Conservation (phyloP, 306 rosid genomes). For the Sphenostylis stenocarpa region DNA sequence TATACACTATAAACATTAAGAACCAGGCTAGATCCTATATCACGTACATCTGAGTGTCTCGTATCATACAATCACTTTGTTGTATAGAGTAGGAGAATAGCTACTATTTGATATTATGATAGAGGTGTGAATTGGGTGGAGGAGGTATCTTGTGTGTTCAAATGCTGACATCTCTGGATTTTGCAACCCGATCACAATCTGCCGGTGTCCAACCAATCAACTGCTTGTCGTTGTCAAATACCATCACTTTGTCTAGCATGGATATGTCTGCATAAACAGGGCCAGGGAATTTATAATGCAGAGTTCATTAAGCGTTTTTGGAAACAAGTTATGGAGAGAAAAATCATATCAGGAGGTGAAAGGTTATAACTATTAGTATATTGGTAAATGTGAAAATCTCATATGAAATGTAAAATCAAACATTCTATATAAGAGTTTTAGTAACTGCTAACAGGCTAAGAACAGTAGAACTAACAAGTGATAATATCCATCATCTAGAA, state of each 20-base stretch:
- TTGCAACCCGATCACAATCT: slow-evolving; percentile 67
- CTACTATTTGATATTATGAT: background rate
- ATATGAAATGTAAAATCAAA: no score
- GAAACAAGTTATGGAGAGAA: no score
- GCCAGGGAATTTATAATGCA: background rate
- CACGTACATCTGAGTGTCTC: background rate
- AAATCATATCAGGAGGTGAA: no score
- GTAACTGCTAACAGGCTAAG: background rate
- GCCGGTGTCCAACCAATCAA: slow-evolving; percentile 73
- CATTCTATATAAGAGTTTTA: background rate
- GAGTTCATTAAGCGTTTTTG: background rate
- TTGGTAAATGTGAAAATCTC: no score
- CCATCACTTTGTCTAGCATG: slow-evolving; percentile 80
- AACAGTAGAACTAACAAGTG: background rate
- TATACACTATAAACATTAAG: slow-evolving; percentile 2
- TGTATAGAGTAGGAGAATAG: background rate
- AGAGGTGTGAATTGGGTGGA: background rate
- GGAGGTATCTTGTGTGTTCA: slow-evolving; percentile 31
- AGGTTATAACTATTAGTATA: no score
- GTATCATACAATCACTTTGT: slow-evolving; percentile 3
- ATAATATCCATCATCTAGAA: background rate
- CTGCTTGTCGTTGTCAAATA: slow-evolving; percentile 79
- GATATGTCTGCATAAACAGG: slow-evolving; percentile 59
- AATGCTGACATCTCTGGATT: slow-evolving; percentile 46
- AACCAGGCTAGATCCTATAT: background rate